Evolutionary conservation across 2,329 filamentous ascomycete genomes (phyloP).

Genomic region (Aspergillus terreus): DNA sequence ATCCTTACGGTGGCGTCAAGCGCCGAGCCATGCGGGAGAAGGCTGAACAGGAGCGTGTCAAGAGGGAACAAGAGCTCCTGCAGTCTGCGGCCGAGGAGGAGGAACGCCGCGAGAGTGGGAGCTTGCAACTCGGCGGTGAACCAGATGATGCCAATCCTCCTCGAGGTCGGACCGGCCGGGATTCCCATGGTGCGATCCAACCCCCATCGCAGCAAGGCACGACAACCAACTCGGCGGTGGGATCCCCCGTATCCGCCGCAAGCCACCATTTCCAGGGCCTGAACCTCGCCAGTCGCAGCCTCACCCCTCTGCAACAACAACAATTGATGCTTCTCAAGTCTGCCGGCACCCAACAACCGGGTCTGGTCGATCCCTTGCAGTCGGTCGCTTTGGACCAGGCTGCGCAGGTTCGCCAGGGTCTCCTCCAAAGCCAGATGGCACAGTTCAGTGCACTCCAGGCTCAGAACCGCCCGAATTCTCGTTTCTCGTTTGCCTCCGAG

Average conservation of each 20-base stretch:
- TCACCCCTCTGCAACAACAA: constrained; percentile 78
- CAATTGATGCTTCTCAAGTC: constrained; percentile 65
- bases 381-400: constrained; percentile 38
- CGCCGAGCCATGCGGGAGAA: constrained; percentile 73
- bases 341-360: constrained; percentile 57
- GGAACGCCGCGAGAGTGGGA: constrained; percentile 76
- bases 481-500: constrained; percentile 85
- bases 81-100: constrained; percentile 57
- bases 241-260: constrained; percentile 37
- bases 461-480: constrained; percentile 78
- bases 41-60: constrained; percentile 57
- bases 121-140: constrained; percentile 85
- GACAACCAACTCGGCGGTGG: constrained; percentile 39
- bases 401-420: constrained; percentile 41
- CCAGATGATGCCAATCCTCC: constrained; percentile 71
- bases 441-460: constrained; percentile 56
- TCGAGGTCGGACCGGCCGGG: constrained; percentile 47
- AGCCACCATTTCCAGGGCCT: constrained; percentile 50
- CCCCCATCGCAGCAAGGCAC: constrained; percentile 69
- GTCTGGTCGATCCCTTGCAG: constrained; percentile 46
- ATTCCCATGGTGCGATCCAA: constrained; percentile 65
- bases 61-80: constrained; percentile 52
- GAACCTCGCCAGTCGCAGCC: constrained; percentile 64
- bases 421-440: constrained; percentile 46
- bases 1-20: constrained; percentile 75